Evolutionary conservation across 2,329 filamentous ascomycete genomes (phyloP).

Genomic region (Phialocephala subalpina): DNA sequence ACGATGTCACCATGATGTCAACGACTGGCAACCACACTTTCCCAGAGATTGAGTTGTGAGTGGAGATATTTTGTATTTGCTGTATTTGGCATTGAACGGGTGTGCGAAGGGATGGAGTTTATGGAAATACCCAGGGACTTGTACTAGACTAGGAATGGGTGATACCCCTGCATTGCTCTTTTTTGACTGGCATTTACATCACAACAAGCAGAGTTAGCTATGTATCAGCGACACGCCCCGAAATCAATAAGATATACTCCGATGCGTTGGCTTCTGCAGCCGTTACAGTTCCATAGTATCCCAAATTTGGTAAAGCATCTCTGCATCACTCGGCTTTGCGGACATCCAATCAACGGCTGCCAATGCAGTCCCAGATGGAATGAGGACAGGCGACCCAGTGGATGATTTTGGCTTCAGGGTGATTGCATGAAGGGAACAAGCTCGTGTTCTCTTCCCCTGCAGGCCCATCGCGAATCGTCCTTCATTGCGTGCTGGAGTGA

Average conservation of each 20-base stretch:
- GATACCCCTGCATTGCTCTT: constrained; percentile 16
- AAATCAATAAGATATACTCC: constrained; percentile 15
- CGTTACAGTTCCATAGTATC: constrained; percentile 9
- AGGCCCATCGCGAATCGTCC: constrained; percentile 22
- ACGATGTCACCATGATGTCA: constrained; percentile 51
- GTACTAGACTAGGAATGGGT: not conserved
- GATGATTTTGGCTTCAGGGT: not conserved
- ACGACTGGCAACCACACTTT: constrained; percentile 51
- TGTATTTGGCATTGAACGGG: not conserved
- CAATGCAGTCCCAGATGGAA: not conserved
- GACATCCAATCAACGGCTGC: constrained; percentile 12
- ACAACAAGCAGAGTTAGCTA: not conserved
- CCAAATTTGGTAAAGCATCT: constrained; percentile 8
- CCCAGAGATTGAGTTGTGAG: constrained; percentile 50
- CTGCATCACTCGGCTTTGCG: constrained; percentile 6
- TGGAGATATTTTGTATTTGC: not conserved
- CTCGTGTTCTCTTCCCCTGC: constrained; percentile 9
- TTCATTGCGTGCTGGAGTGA: constrained; percentile 20
- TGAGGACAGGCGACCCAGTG: not conserved
- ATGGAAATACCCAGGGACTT: constrained; percentile 24
- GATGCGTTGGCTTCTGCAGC: constrained; percentile 4
- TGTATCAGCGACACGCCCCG: not conserved
- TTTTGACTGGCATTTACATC: constrained; percentile 4
- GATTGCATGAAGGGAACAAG: not conserved
- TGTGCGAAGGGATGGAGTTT: constrained; percentile 3